Conservation (phyloP, 306 rosid genomes). For the Dalbergia oliveri region DNA sequence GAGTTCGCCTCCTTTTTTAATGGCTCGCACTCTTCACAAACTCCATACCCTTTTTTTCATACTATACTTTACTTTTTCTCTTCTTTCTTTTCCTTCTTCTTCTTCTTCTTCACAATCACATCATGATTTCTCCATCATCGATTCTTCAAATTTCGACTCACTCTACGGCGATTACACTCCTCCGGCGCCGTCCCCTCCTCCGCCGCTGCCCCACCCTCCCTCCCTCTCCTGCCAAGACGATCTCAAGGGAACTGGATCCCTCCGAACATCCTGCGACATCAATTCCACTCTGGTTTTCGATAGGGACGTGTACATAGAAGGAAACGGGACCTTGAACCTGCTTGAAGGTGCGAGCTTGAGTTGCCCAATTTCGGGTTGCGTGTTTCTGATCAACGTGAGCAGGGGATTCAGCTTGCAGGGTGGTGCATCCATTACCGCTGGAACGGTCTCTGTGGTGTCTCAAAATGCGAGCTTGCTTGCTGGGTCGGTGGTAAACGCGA, state of each 20-base stretch:
- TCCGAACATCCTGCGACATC: slow-evolving; percentile 64
- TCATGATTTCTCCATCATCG: slow-evolving; percentile 66
- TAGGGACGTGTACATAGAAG: slow-evolving; percentile 76
- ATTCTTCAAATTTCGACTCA: slow-evolving; percentile 50
- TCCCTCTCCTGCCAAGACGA: slow-evolving; percentile 73
- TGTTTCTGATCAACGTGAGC: slow-evolving; percentile 70
- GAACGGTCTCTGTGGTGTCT: slow-evolving; percentile 49
- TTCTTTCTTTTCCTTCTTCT: slow-evolving; percentile 24
- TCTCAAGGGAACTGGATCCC: slow-evolving; percentile 77
- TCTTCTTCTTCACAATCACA: slow-evolving; percentile 27
- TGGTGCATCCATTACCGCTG: slow-evolving; percentile 55
- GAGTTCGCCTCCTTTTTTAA: slow-evolving; percentile 60
- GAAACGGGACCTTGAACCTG: slow-evolving; percentile 76
- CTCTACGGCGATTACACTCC: slow-evolving; percentile 80
- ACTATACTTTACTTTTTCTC: slow-evolving; percentile 34
- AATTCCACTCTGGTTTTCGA: slow-evolving; percentile 67
- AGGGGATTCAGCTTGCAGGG: slow-evolving; percentile 63
- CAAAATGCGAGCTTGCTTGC: slow-evolving; percentile 43
- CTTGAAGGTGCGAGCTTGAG: slow-evolving; percentile 71
- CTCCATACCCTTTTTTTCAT: slow-evolving; percentile 34
- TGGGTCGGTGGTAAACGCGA: slow-evolving; percentile 57
- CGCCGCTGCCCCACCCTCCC: slow-evolving; percentile 85
- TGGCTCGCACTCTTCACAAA: slow-evolving; percentile 62
- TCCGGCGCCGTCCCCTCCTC: slow-evolving; percentile 88
- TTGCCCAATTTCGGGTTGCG: slow-evolving; percentile 74